Conservation (phyloP, 2,329 filamentous ascomycete genomes). For the Cadophora gregata region DNA sequence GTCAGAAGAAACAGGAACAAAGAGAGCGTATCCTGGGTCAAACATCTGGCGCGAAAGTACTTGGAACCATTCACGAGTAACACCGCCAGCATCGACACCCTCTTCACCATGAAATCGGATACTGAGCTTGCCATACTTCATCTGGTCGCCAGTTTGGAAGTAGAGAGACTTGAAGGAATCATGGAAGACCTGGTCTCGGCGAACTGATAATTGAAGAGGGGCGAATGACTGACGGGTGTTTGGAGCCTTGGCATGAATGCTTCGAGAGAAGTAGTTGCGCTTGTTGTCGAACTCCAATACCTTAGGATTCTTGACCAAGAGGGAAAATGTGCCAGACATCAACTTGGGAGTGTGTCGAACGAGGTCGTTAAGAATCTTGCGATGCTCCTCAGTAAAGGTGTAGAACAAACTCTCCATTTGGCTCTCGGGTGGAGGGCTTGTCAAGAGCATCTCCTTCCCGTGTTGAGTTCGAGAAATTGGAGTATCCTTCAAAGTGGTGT, state of each 20-base stretch:
- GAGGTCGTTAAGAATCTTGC: slow-evolving; percentile 96
- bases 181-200: slow-evolving; percentile 94
- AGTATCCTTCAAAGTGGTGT: slow-evolving; percentile 67
- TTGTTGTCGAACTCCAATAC: slow-evolving; percentile 99
- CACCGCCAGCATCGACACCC: slow-evolving; percentile 95
- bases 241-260: slow-evolving; percentile 77
- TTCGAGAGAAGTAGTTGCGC: slow-evolving; percentile 97
- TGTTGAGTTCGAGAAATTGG: slow-evolving; percentile 44
- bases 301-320: slow-evolving; percentile 97
- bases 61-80: slow-evolving; percentile 99
- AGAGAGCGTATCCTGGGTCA: slow-evolving; percentile 95
- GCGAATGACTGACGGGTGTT: slow-evolving; percentile 75
- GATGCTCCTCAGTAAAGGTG: slow-evolving; percentile 95
- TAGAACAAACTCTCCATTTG: slow-evolving; percentile 93
- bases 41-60: slow-evolving; percentile 98
- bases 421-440: slow-evolving; percentile 79
- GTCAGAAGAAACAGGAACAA: slow-evolving; percentile 95
- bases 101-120: slow-evolving; percentile 98
- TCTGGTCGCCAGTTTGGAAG: slow-evolving; percentile 94
- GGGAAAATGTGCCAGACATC: slow-evolving; percentile 97
- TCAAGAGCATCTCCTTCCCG: slow-evolving; percentile 72
- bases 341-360: slow-evolving; percentile 96
- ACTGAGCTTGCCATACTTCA: slow-evolving; percentile 98
- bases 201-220: slow-evolving; percentile 82
- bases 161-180: slow-evolving; percentile 99